Evolutionary conservation across 2,329 filamentous ascomycete species (phyloP), one percentile per base, ranked within the genome.

Genomic region (Teratosphaeria viscida): DNA sequence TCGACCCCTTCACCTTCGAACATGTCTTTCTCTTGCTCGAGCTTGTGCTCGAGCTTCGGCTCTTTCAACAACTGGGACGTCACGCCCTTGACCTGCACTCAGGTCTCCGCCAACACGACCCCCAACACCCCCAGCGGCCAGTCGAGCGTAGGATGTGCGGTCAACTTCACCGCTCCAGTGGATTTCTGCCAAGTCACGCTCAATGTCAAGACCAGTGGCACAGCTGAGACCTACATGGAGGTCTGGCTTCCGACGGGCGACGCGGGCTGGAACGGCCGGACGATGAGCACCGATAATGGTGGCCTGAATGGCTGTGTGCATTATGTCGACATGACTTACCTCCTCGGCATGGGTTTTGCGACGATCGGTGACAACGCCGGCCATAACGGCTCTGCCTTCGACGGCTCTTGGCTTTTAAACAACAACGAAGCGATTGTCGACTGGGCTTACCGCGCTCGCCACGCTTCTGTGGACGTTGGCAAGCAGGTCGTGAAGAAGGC

Each of bases 191-290:
- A 75, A 34, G 67, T 77, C 34, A 69, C 71, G 4, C 65, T 77
- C 27, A 72, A 71, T 55, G 71, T 78, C n/a, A 65, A 71, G 5
- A 77, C 75, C 8, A 74, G 73, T 35, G 66, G 69, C 53, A 67
- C 70, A n/a, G 75, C 73, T 2, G 71, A 73, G 23, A 72, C 75
- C 56, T 75, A 72, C 57, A 74, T 77, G 70, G 76, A 78, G 65
- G 74, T 76, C 19, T 78, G 75, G 75, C 66, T 78, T 14, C 76
- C 52, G 73, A 77, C n/a, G 16, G 43, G 43, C 43, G n/a, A 49
- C 43, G 59, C 57, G 16, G 34, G 58, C 16, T 71, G 70, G 69
- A 71, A 71, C 60, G 68, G 70, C 39, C 68, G 68, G 56, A 70
- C 71, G 49, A 66, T 73, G 68, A 70, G 64, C 60, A 71, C 70